Base-by-base conservation (phyloP, 306 rosid species). In the Corylus heterophylla region DNA sequence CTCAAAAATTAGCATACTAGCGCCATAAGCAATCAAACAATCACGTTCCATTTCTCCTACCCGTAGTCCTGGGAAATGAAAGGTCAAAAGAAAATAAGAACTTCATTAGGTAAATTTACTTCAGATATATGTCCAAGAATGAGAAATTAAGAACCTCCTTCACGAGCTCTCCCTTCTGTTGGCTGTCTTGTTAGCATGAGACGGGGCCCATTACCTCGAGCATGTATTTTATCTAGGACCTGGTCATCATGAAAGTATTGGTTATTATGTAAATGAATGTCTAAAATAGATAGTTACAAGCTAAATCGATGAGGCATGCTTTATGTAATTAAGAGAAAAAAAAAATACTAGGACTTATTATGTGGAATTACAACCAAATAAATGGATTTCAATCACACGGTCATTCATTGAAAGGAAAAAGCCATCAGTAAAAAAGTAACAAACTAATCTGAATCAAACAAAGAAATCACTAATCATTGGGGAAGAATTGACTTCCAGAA, bases 41-140 rank as follows among this genome's bases (percentile, higher is more conserved):
- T 95, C 97, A 0, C 98, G 97, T 84, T 95, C 98, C 98, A 92
- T 95, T 89, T 95, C 98, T 80, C 98, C 98, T 13, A 92, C 96
- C 5, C 98, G 97, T 20, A 95, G 88, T 71, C 98, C 98, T 94
- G 81, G 37, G 63, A 83, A 76, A 81, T 14, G 18, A 51, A 75
- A 29, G 79, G 74, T 59, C 73, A 76, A 22, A 50, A 67, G 69
- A 49, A 48, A 70, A 27, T 67, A 8, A 42, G 25, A 67, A n/a
- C 49, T 25, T 13, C 49, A n/a, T 10, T 39, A 39, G 51, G 52
- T 64, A 44, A 37, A 50, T 54, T 66, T 74, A 59, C 54, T 5
- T 74, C 48, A n/a, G 59, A 55, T 71, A 52, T 8, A 64, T 49
- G 72, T 67, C 47, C 58, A 71, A 9, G 76, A 75, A 64, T 74